Conservation (phyloP, 2,329 filamentous ascomycete species). For the Davidsoniella neocaledoniae region DNA sequence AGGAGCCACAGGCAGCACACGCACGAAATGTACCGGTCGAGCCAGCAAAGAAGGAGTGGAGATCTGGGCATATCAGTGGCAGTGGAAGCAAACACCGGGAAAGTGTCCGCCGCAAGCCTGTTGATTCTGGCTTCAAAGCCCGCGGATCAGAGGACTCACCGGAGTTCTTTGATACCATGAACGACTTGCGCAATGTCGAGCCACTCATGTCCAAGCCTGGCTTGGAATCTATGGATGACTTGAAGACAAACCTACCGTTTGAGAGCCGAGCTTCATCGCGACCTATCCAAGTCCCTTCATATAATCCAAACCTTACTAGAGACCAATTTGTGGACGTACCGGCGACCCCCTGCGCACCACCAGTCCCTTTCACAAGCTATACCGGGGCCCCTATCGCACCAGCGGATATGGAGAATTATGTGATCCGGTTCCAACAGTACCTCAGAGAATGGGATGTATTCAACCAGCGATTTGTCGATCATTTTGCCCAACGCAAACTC, state of each 20-base stretch:
- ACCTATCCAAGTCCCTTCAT: conserved; percentile 17
- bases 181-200: conserved; percentile 38
- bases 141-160: conserved; percentile 38
- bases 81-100: neutral
- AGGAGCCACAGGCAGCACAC: conserved; percentile 13
- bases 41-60: conserved; percentile 42
- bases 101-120: conserved; percentile 1
- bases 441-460: conserved; percentile 20
- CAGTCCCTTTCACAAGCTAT: conserved; percentile 18
- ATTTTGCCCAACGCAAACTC: conserved; percentile 35
- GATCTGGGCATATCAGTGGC: conserved; percentile 28
- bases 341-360: conserved; percentile 31
- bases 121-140: conserved; percentile 15
- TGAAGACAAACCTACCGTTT: conserved; percentile 41
- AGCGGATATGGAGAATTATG: neutral
- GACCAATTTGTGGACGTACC: conserved; percentile 28
- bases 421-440: conserved; percentile 9
- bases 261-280: conserved; percentile 32
- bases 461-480: conserved; percentile 35
- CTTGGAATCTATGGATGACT: conserved; percentile 35
- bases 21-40: conserved; percentile 40
- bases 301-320: conserved; percentile 19
- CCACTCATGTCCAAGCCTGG: conserved; percentile 34
- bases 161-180: conserved; percentile 35
- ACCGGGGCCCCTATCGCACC: neutral